Evolutionary conservation across 306 rosid species (phyloP), one percentile per base, ranked within the genome.

Genomic region (Fragaria vesca): DNA sequence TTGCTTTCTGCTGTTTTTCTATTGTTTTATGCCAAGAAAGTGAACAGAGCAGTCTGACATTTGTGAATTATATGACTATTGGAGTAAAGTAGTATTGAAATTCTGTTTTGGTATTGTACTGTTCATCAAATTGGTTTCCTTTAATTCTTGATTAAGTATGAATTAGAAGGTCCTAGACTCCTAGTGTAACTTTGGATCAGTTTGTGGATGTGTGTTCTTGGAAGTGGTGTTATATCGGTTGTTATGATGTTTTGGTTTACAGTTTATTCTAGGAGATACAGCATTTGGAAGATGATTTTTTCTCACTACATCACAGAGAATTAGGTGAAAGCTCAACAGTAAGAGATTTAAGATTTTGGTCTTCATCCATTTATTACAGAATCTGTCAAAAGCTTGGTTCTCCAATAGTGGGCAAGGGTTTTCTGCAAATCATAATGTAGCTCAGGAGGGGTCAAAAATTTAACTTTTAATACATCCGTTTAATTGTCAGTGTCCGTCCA

Each of bases 291-390:
- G 43, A 63, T 30, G 40, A 30, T 63, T 30, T 63, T 60, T 28
- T 15, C 68, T 13, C n/a, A 12, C 21, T 63, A 47, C 55, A 42
- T 54, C 43, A n/a, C 40, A 21, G 21, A 18, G 66, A 12, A 43
- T 20, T 66, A 6, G n/a, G 55, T 55, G 43, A 68, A 54, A 68
- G 32, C 32, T 63, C 34, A 3, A 13, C 8, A 21, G 8, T 34
- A 24, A 12, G 51, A 36, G 50, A 66, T 55, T 51, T 16, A 3
- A 46, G 60, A 15, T 76, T 15, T 51, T 70, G 75, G 46, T 58
- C 28, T 78, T 51, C 32, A 67, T 77, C 57, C 68, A 75, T 67
- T 54, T 77, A 30, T 66, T 17, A 32, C 42, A 66, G 70, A 28
- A 66, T 36, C 46, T 6, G 12, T 34, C 18, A 34, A 34, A 6